Base-by-base conservation (phyloP, 2,329 filamentous ascomycete species). In the Malbranchea cinnamomea region DNA sequence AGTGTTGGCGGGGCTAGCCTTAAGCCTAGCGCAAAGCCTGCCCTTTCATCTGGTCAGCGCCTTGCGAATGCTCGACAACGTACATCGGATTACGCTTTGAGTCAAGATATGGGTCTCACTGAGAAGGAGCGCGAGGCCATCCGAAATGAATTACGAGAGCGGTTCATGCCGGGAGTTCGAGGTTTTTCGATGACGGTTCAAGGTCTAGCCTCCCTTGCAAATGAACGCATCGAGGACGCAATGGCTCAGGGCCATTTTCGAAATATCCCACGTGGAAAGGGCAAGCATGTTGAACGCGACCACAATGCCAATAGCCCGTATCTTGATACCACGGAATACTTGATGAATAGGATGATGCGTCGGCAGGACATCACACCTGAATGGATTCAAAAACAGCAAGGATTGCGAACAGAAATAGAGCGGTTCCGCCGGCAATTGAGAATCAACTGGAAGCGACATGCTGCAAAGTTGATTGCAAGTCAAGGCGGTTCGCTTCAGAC, bases 351-450 rank as follows among this genome's bases (percentile, higher is more conserved):
- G 57, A 94, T 95, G 62, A 94, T 98, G 39, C 81, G 94, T 57
- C 78, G 79, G 35, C 89, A 98, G 54, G 85, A 93, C 12, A 81
- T 95, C 36, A 82, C 92, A 1, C 89, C 89, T 1, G 87, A 87
- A 0, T 98, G 89, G 89, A 95, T 98, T 36, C 89, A 98, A 56
- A 95, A 94, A 57, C 89, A 98, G 52, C 87, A 95, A 49, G 84
- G 94, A 45, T 60, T 95, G 4, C 67, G 74, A 7, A 73, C 71
- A 36, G 68, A 79, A 0, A 68, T 75, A 1, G 67, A 63, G 8
- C 63, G 65, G 1, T 94, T 98, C 48, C 69, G 89, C 2, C 57
- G 63, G 2, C 63, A 82, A n/a, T 48, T 95, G 37, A 65, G 85
- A 20, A 71, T 66, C 23, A 83, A 92, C 43, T 95, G 87, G 87